Percentiles rank a stretch among this genome's conserved stretches.
phyloP scores from a whole-genome alignment of 176 grass and related monocot genomes.

The Bolboschoenus planiculmis region DNA sequence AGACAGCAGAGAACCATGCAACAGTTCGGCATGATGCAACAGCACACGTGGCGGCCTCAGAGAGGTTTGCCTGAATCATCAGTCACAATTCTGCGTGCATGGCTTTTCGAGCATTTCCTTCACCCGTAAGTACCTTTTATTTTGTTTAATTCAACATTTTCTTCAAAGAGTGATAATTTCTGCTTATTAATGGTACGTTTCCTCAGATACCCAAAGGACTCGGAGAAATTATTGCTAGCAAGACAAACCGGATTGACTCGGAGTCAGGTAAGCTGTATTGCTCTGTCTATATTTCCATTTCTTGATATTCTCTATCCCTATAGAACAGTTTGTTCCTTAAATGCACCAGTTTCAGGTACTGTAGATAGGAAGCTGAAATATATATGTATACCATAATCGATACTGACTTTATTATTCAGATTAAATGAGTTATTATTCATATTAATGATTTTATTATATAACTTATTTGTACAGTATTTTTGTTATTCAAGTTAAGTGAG shows the following conservation, averaged over 20 bases:
- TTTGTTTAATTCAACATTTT: neutral
- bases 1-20: slow-evolving; percentile 90
- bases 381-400: no score
- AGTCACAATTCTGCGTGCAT: slow-evolving; percentile 81
- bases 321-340: neutral
- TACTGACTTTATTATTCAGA: no score
- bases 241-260: slow-evolving; percentile 80
- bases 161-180: neutral
- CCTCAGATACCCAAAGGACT: slow-evolving; percentile 84
- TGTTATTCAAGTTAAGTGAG: no score
- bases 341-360: neutral
- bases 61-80: slow-evolving; percentile 83
- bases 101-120: slow-evolving; percentile 95
- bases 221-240: slow-evolving; percentile 80
- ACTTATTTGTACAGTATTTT: no score
- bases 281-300: neutral
- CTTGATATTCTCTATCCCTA: neutral
- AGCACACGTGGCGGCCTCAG: slow-evolving; percentile 78
- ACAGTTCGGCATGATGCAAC: slow-evolving; percentile 97
- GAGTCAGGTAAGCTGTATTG: slow-evolving; percentile 48
- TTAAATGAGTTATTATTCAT: no score
- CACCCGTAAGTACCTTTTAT: slow-evolving; percentile 53
- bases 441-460: no score
- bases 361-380: no score
- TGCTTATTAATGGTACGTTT: neutral